These are phyloP conservation scores for Xylaria sp. DNA, from an alignment of 2,329 filamentous ascomycete species.

Conservation along the genomic window DNA sequence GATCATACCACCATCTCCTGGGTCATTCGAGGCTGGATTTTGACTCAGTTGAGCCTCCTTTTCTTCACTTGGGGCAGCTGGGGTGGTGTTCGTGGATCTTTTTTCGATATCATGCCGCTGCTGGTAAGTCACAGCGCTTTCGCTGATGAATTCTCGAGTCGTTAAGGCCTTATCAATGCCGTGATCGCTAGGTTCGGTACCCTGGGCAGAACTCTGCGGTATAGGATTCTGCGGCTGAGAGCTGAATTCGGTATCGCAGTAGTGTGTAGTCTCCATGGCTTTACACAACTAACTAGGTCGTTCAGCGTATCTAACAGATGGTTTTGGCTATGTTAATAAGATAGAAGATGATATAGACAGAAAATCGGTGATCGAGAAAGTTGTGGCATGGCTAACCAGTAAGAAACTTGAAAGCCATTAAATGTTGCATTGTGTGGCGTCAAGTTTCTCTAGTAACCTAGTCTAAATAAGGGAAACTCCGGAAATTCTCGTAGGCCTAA, in stretches of 20 bases:
- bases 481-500: neutral
- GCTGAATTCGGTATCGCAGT: neutral
- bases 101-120: neutral
- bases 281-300: neutral
- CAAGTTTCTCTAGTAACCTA: constrained; percentile 3
- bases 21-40: neutral
- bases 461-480: constrained; percentile 20
- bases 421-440: constrained; percentile 3
- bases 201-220: neutral
- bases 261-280: neutral
- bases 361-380: neutral
- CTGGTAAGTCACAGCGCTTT: neutral
- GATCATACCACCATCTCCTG: neutral
- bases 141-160: neutral
- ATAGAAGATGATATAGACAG: neutral
- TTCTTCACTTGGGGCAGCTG: neutral
- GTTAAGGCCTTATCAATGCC: too few relatives aligned
- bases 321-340: neutral
- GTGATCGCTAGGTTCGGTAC: neutral
- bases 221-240: neutral
- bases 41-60: neutral
- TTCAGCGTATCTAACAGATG: neutral
- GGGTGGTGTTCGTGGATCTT: neutral
- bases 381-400: neutral
- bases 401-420: neutral